Base-by-base conservation (phyloP, 805 yeast genomes). In the Candida orba region DNA sequence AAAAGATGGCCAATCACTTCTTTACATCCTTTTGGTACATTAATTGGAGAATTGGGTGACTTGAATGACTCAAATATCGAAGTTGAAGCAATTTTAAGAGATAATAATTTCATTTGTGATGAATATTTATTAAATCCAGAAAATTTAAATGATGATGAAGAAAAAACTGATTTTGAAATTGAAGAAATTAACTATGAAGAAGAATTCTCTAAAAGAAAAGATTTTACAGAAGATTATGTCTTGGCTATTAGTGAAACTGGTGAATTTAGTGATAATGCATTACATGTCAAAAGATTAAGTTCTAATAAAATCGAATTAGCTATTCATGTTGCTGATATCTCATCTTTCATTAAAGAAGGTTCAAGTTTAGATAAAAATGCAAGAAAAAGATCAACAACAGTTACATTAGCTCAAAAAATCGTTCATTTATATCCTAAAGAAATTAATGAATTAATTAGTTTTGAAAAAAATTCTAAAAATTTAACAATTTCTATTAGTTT, bases 1-100 rank as follows among this genome's bases (percentile, higher is more conserved):
- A 93, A 93, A 63, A 82, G 99, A 64, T 93, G 99, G 99, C 99
- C 99, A 58, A 93, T 93, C 64, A 93, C 99, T 9, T 91, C 98
- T 0, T 74, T 93, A 63, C 99, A 93, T 69, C 99, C 99, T 6
- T 93, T 93, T 60, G 99, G 99, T 55, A 89, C 96, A 27, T 69
- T 93, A 45, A 83, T 91, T 23, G 84, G 90, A 37, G 86, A 85
- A 53, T 69, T 93, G 49, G 99, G 99, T 22, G 74, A 78, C 33
- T 78, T 85, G 56, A 86, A 81, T 51, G 91, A 83, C 49, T 75
- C 80, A 3, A 69, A 73, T 20, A 86, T 91, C 35, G 96, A 89
- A 62, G 77, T 89, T 48, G 91, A 84, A 60, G 87, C 97, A 1
- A 83, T 93, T 43, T 71, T 93, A 52, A 79, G 97, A 57, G 98